Evolutionary conservation across 768 basidiomycete species (phyloP).

Genomic region (Nidularia sp.): DNA sequence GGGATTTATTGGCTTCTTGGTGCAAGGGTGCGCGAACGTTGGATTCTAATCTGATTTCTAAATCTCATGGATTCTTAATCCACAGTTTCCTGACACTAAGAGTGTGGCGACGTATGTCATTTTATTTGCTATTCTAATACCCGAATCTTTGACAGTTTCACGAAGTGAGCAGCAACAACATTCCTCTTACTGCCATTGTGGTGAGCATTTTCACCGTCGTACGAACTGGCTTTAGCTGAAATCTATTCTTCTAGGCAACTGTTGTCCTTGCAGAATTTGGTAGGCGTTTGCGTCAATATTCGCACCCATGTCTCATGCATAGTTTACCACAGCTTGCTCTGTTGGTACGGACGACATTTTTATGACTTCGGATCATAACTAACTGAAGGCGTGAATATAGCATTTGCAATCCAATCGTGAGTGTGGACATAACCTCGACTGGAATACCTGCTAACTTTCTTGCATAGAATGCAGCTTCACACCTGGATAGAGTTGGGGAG

Average conservation of each 20-base stretch:
- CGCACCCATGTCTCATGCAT: background rate
- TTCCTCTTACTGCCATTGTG: conserved; percentile 33
- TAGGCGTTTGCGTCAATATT: conserved; percentile 14
- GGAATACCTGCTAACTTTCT: background rate
- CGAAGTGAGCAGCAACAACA: conserved; percentile 46
- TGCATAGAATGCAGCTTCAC: conserved; percentile 32
- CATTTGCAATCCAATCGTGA: conserved; percentile 45
- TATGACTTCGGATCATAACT: background rate
- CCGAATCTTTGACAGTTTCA: background rate
- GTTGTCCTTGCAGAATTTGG: conserved; percentile 51
- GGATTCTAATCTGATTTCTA: background rate
- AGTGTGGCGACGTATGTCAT: conserved; percentile 40
- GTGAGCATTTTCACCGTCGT: conserved; percentile 22
- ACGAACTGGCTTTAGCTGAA: background rate
- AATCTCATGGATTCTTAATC: background rate
- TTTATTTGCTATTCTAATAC: too few species aligned
- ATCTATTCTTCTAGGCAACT: conserved; percentile 20
- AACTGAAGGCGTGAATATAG: conserved; percentile 16
- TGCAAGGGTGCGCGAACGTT: conserved; percentile 36
- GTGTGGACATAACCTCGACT: conserved; percentile 8
- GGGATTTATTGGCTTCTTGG: conserved; percentile 53
- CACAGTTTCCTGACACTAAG: conserved; percentile 37
- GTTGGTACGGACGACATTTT: conserved; percentile 22
- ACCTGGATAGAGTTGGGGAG: conserved; percentile 39
- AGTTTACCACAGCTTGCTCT: conserved; percentile 28